Evolutionary conservation across 495 filamentous ascomycete species (phyloP).

Genomic region (Trichoderma erinaceum): DNA sequence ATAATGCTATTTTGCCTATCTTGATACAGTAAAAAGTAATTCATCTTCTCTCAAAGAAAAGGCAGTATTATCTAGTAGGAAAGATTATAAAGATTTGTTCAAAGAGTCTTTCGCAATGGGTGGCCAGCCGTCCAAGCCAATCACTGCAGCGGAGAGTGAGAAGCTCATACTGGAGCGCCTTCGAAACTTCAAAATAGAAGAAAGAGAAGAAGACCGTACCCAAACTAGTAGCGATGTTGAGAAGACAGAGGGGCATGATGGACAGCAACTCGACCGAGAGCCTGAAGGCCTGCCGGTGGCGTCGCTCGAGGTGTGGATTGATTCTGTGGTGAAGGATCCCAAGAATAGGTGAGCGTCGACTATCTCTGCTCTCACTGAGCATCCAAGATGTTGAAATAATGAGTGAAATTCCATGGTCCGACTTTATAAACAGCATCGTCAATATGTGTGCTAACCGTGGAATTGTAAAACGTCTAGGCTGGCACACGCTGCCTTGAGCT

Average conservation of each 20-base stretch:
- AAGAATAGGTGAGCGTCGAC: slow-evolving; percentile 57
- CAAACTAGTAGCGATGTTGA: slow-evolving; percentile 25
- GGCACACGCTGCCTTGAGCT: slow-evolving; percentile 60
- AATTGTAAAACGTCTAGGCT: slow-evolving; percentile 33
- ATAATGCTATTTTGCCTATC: too few species aligned
- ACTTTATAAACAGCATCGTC: too few species aligned
- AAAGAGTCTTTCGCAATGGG: slow-evolving; percentile 35
- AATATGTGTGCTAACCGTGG: neutral
- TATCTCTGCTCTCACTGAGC: neutral
- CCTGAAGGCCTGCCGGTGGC: slow-evolving; percentile 40
- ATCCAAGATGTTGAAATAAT: too few species aligned
- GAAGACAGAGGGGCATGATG: slow-evolving; percentile 14
- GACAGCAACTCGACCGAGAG: slow-evolving; percentile 22
- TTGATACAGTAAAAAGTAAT: too few species aligned
- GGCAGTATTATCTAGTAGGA: too few species aligned
- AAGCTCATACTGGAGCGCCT: slow-evolving; percentile 40
- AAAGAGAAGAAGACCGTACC: slow-evolving; percentile 47
- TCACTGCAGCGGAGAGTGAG: slow-evolving; percentile 26
- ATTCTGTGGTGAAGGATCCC: slow-evolving; percentile 53
- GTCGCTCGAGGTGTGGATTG: slow-evolving; percentile 50
- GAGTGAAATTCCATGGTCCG: too few species aligned
- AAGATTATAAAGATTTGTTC: neutral
- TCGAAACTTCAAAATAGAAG: slow-evolving; percentile 33
- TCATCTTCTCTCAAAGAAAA: too few species aligned
- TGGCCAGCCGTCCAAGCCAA: slow-evolving; percentile 38